phyloP scores from a whole-genome alignment of 2,329 filamentous ascomycete species.

The Arthrobotrys pseudoclavata region DNA sequence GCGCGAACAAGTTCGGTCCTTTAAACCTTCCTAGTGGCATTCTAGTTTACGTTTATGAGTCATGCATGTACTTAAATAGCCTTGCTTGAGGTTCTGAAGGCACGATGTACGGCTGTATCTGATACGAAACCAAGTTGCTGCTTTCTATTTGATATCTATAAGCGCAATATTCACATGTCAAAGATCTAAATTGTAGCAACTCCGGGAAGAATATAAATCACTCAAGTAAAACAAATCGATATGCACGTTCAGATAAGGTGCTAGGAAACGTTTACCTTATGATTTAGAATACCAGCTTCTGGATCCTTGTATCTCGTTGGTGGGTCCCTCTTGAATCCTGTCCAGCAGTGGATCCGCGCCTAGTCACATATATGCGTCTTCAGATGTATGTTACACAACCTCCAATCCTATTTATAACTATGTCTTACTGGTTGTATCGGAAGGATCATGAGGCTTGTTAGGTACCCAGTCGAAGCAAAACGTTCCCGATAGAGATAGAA shows the following conservation, averaged over 20 bases:
- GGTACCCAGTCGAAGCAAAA: neutral
- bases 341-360: conserved; percentile 26
- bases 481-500: neutral
- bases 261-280: neutral
- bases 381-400: conserved; percentile 30
- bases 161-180: neutral
- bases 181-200: too few relatives aligned
- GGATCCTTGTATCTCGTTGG: conserved; percentile 33
- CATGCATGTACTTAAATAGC: neutral
- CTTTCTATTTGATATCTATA: neutral
- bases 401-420: conserved; percentile 29
- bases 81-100: neutral
- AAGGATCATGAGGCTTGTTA: conserved; percentile 11
- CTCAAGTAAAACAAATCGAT: conserved; percentile 30
- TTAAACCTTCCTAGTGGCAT: too few relatives aligned
- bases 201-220: neutral
- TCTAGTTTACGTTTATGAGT: neutral
- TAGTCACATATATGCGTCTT: conserved; percentile 12
- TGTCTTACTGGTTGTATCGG: neutral
- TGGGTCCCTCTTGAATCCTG: neutral
- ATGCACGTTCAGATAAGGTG: neutral
- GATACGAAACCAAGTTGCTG: neutral
- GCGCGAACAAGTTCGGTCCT: too few relatives aligned
- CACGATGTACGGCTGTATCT: neutral
- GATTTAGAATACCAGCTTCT: conserved; percentile 1